Evolutionary conservation across 2,329 filamentous ascomycete species (phyloP).

Genomic region (Aspergillus novofumigatus): DNA sequence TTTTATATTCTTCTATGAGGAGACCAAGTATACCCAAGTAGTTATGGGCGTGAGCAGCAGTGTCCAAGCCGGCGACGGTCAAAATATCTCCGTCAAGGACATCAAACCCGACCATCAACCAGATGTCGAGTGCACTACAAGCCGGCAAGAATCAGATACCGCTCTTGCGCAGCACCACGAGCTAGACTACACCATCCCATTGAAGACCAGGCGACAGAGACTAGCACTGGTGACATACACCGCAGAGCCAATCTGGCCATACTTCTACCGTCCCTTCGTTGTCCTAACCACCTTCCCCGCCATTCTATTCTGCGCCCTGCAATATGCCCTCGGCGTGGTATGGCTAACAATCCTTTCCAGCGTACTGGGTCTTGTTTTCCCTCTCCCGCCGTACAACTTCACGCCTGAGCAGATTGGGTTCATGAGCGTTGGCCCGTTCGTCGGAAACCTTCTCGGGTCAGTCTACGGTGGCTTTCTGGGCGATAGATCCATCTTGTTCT

Average conservation of each 20-base stretch:
- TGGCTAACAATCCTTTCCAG: constrained; percentile 32
- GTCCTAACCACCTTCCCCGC: constrained; percentile 35
- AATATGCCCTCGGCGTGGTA: constrained; percentile 38
- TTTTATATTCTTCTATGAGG: constrained; percentile 36
- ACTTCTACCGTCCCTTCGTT: constrained; percentile 29
- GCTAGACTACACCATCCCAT: constrained; percentile 24
- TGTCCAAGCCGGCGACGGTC: not conserved
- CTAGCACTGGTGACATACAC: constrained; percentile 23
- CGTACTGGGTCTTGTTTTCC: constrained; percentile 34
- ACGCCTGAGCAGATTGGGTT: constrained; percentile 28
- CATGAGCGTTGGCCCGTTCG: constrained; percentile 32
- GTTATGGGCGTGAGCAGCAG: constrained; percentile 11
- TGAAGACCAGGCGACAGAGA: constrained; percentile 23
- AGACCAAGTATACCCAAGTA: constrained; percentile 30
- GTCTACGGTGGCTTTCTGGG: constrained; percentile 39
- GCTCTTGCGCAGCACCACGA: constrained; percentile 13
- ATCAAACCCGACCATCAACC: constrained; percentile 7
- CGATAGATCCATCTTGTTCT: constrained; percentile 38
- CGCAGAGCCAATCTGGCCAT: constrained; percentile 25
- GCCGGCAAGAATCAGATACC: constrained; percentile 2
- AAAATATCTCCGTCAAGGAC: not conserved
- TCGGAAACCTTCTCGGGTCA: constrained; percentile 39
- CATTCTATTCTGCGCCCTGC: constrained; percentile 37
- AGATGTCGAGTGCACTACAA: not conserved
- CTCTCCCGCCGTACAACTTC: constrained; percentile 32